These are phyloP conservation scores for Sporothrix brunneoviolacea DNA, from an alignment of 2,329 filamentous ascomycete genomes.

Conservation along the genomic window DNA sequence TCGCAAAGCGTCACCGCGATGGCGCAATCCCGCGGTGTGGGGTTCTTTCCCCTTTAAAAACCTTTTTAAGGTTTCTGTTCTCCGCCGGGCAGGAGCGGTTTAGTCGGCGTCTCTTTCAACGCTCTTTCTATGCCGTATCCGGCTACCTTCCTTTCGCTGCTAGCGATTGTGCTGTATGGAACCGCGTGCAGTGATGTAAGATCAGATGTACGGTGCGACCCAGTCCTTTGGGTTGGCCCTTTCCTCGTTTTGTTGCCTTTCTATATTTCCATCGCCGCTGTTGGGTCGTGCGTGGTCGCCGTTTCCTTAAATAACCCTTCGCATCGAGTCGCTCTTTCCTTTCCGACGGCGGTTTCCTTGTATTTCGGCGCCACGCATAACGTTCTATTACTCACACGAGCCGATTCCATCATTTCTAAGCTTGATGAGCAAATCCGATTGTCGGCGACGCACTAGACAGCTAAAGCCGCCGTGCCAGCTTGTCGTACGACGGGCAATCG, in stretches of 20 bases:
- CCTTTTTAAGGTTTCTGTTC: neutral
- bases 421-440: constrained; percentile 4
- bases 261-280: too few relatives aligned
- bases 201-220: too few relatives aligned
- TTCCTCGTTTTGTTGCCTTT: neutral
- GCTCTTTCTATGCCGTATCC: constrained; percentile 2
- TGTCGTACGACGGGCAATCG: neutral
- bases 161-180: too few relatives aligned
- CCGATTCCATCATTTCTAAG: constrained; percentile 6
- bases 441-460: neutral
- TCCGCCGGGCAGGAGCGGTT: too few relatives aligned
- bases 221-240: neutral
- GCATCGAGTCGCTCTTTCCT: neutral
- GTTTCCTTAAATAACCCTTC: neutral
- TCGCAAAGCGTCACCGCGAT: constrained; percentile 7
- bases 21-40: constrained; percentile 7
- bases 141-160: constrained; percentile 7
- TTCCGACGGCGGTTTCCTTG: neutral
- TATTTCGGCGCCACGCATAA: too few relatives aligned
- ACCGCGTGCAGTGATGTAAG: too few relatives aligned
- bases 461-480: too few relatives aligned
- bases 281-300: too few relatives aligned
- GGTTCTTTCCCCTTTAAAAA: constrained; percentile 1
- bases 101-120: neutral
- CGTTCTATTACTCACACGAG: constrained; percentile 1